phyloP scores from a whole-genome alignment of 805 yeast genomes.

The Tetrapisispora nanseiensis region DNA sequence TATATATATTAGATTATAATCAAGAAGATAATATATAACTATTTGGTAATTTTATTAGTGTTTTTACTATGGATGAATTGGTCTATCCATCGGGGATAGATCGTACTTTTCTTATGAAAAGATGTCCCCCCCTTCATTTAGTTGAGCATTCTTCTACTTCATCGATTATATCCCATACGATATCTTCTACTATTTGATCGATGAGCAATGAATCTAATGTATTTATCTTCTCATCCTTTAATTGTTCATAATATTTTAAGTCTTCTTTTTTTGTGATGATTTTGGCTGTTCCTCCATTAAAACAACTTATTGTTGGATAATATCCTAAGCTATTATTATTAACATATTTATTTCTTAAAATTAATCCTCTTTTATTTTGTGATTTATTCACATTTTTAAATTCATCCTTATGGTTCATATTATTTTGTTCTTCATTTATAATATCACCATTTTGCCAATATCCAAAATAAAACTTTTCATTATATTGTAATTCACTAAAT shows the following conservation, averaged over 20 bases:
- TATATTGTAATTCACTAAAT: conserved; percentile 43
- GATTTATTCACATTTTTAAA: conserved; percentile 8
- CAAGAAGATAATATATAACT: no score
- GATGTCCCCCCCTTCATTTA: neutral
- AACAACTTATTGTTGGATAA: conserved; percentile 82
- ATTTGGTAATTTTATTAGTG: no score
- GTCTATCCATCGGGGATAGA: no score
- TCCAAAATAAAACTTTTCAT: conserved; percentile 29
- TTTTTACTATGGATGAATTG: no score
- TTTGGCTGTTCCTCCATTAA: conserved; percentile 64
- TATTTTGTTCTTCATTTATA: conserved; percentile 3
- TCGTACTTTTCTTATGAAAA: no score
- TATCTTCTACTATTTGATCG: conserved; percentile 69
- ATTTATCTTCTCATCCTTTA: conserved; percentile 15
- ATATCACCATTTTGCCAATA: conserved; percentile 24
- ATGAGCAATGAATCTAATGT: conserved; percentile 53
- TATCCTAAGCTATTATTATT: conserved; percentile 88
- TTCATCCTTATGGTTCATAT: neutral
- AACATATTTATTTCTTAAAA: conserved; percentile 31
- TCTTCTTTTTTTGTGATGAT: conserved; percentile 56
- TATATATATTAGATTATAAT: no score
- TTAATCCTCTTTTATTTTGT: conserved; percentile 17
- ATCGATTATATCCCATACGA: conserved; percentile 74
- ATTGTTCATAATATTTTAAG: conserved; percentile 32
- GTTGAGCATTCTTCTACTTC: conserved; percentile 51